Evolutionary conservation across 2,329 filamentous ascomycete genomes (phyloP).

Genomic region (Tolypocladium tropicale): DNA sequence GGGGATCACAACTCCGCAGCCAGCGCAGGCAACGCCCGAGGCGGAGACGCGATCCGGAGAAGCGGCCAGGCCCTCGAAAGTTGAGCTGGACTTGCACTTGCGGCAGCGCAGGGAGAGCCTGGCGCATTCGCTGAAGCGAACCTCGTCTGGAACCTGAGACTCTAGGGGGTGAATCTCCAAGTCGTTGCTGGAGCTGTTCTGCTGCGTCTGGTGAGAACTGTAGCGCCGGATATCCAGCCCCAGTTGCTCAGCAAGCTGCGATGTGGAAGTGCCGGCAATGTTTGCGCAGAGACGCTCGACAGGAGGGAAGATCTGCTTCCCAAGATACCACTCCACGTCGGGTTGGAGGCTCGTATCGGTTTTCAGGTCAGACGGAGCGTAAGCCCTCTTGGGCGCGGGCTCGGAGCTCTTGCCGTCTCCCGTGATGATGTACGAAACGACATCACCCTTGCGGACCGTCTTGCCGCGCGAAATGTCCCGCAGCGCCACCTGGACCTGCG

Average conservation of each 20-base stretch:
- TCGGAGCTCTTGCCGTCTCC: slow-evolving; percentile 57
- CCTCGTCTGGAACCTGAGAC: slow-evolving; percentile 82
- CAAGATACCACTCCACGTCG: slow-evolving; percentile 95
- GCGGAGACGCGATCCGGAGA: slow-evolving; percentile 55
- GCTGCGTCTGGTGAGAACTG: slow-evolving; percentile 33
- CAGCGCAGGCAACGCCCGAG: slow-evolving; percentile 63
- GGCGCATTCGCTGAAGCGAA: slow-evolving; percentile 76
- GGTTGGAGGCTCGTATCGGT: slow-evolving; percentile 64
- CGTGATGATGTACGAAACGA: slow-evolving; percentile 93
- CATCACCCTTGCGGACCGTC: slow-evolving; percentile 82
- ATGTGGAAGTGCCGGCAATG: slow-evolving; percentile 83
- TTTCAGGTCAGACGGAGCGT: slow-evolving; percentile 75
- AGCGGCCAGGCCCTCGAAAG: slow-evolving; percentile 65
- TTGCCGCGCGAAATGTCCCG: slow-evolving; percentile 82
- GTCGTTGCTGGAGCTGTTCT: slow-evolving; percentile 44
- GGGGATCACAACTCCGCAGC: slow-evolving; percentile 55
- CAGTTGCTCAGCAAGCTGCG: slow-evolving; percentile 83
- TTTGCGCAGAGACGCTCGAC: slow-evolving; percentile 97
- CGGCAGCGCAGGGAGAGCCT: slow-evolving; percentile 73
- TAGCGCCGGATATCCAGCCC: slow-evolving; percentile 88
- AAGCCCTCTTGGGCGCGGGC: slow-evolving; percentile 77
- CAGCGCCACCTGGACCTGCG: slow-evolving; percentile 90
- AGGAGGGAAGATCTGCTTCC: slow-evolving; percentile 96
- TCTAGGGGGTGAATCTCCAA: slow-evolving; percentile 83
- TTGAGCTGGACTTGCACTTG: slow-evolving; percentile 59